Conservation (phyloP, 352 stramenopile species). For the Phytophthora cajani region DNA sequence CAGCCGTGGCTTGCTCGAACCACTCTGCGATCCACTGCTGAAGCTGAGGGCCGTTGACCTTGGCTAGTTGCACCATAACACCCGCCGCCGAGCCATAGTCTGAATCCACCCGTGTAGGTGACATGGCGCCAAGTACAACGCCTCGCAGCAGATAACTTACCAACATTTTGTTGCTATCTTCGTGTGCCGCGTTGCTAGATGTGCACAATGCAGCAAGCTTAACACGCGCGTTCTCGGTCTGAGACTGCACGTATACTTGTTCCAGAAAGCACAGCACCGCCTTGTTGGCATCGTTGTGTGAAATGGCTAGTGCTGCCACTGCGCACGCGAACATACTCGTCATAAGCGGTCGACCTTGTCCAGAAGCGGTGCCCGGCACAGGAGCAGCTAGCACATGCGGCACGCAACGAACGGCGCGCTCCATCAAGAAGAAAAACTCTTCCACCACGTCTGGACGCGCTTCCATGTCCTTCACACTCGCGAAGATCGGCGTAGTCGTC, state of each 20-base stretch:
- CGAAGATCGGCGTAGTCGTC: conserved; percentile 89
- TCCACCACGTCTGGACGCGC: conserved; percentile 94
- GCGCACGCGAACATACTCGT: conserved; percentile 86
- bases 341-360: conserved; percentile 55
- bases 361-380: conserved; percentile 9
- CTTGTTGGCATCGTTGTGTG: conserved; percentile 95
- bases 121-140: conserved; percentile 68
- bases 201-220: conserved; percentile 36
- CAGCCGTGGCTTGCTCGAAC: conserved; percentile 59
- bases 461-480: conserved; percentile 57
- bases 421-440: conserved; percentile 96
- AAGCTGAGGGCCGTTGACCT: conserved; percentile 62
- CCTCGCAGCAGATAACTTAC: conserved; percentile 67
- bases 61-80: conserved; percentile 75
- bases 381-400: conserved; percentile 72
- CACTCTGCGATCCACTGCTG: conserved; percentile 70
- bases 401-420: conserved; percentile 87
- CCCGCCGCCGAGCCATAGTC: conserved; percentile 82
- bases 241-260: conserved; percentile 39
- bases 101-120: conserved; percentile 72
- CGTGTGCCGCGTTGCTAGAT: conserved; percentile 9
- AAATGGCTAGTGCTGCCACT: conserved; percentile 87
- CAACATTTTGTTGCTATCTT: conserved; percentile 53
- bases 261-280: conserved; percentile 94
- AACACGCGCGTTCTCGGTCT: conserved; percentile 17